Conservation (phyloP, 306 rosid species). For the Fragaria vesca region DNA sequence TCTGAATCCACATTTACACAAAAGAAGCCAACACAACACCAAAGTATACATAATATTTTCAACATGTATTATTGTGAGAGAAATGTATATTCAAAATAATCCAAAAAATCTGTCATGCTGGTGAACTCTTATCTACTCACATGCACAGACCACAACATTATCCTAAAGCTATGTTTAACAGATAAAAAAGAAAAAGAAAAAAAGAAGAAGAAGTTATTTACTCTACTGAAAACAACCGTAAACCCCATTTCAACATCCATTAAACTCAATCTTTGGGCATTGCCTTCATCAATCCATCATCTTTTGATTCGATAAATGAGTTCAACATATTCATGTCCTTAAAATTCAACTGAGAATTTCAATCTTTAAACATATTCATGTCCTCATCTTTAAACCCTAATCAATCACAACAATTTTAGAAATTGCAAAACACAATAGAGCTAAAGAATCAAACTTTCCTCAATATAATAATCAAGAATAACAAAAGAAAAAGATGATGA, state of each 20-base stretch:
- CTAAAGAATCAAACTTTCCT: background rate
- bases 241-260: background rate
- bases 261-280: background rate
- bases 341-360: background rate
- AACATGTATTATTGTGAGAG: background rate
- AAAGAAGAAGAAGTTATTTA: no score
- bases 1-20: background rate
- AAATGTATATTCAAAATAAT: background rate
- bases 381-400: background rate
- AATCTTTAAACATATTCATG: background rate
- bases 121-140: background rate
- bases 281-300: background rate
- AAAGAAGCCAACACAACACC: background rate
- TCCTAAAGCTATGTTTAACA: background rate
- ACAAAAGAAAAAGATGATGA: background rate
- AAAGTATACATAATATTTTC: background rate
- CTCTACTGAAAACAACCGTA: no score
- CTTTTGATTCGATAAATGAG: background rate
- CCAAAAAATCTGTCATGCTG: background rate
- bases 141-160: background rate
- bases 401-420: background rate
- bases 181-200: background rate
- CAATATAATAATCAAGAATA: background rate
- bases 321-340: background rate
- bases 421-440: background rate